These are phyloP conservation scores for Sporothrix brasiliensis DNA, from an alignment of 2,329 filamentous ascomycete species.

Conservation along the genomic window DNA sequence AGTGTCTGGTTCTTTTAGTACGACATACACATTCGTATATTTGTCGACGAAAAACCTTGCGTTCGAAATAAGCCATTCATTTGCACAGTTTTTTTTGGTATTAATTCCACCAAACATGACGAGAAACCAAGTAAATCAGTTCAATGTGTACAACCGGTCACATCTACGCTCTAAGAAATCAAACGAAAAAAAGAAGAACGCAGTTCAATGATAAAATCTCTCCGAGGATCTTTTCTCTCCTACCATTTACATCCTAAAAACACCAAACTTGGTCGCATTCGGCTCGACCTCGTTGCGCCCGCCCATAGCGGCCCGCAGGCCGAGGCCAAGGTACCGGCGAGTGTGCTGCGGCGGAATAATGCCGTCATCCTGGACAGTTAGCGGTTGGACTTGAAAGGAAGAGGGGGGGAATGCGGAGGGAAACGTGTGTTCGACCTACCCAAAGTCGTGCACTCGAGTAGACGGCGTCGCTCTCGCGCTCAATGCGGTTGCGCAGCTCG, in stretches of 20 bases:
- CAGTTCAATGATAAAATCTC: not conserved
- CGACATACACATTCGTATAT: too few relatives aligned
- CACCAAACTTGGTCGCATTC: constrained; percentile 71
- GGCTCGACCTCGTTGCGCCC: constrained; percentile 65
- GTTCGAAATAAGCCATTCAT: too few relatives aligned
- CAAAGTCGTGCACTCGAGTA: constrained; percentile 89
- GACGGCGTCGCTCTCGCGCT: constrained; percentile 83
- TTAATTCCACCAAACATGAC: too few relatives aligned
- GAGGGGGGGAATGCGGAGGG: constrained; percentile 22
- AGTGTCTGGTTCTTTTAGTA: not conserved
- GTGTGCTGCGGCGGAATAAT: constrained; percentile 79
- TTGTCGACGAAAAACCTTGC: too few relatives aligned
- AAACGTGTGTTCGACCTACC: constrained; percentile 57
- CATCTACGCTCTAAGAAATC: not conserved
- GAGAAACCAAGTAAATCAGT: not conserved
- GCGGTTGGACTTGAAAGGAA: not conserved
- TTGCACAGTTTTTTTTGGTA: too few relatives aligned
- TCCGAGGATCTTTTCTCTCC: not conserved
- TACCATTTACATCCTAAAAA: constrained; percentile 72
- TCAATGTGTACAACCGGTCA: not conserved
- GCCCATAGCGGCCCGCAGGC: constrained; percentile 70
- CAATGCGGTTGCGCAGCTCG: constrained; percentile 79
- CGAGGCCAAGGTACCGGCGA: constrained; percentile 69
- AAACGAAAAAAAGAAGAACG: not conserved
- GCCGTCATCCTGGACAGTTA: constrained; percentile 63